These are phyloP conservation scores for Pseudogymnoascus pannorum DNA, from an alignment of 2,329 filamentous ascomycete genomes.

Conservation along the genomic window DNA sequence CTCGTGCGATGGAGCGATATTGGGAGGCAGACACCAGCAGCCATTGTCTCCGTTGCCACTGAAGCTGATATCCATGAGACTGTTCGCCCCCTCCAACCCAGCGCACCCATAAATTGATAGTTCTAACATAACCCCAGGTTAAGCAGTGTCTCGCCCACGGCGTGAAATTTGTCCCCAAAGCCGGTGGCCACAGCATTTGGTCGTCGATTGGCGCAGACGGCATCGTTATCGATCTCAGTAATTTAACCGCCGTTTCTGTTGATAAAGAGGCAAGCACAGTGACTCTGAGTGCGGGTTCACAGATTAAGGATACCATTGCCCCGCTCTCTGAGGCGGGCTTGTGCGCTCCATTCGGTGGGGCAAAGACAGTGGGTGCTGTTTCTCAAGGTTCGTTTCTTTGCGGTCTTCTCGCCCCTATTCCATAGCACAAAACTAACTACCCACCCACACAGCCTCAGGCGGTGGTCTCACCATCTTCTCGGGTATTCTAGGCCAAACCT, in stretches of 20 bases:
- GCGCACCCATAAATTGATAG: too few species aligned
- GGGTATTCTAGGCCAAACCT: conserved; percentile 64
- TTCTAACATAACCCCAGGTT: not conserved
- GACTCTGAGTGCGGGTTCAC: conserved; percentile 16
- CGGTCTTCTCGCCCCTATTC: conserved; percentile 24
- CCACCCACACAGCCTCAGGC: conserved; percentile 68
- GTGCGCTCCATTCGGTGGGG: conserved; percentile 24
- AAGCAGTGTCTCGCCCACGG: not conserved
- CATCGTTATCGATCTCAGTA: conserved; percentile 23
- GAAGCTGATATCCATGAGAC: conserved; percentile 16
- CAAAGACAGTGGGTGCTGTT: conserved; percentile 27
- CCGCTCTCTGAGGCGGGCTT: conserved; percentile 14
- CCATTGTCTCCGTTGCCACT: conserved; percentile 15
- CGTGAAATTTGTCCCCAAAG: conserved; percentile 21
- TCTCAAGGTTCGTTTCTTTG: conserved; percentile 25
- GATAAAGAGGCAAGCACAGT: conserved; percentile 15
- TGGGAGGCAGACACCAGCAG: conserved; percentile 12
- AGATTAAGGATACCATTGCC: conserved; percentile 16
- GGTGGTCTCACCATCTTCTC: conserved; percentile 70
- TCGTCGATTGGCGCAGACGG: conserved; percentile 23
- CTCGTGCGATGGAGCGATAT: conserved; percentile 16
- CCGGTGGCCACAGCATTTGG: conserved; percentile 24
- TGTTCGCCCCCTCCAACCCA: conserved; percentile 11
- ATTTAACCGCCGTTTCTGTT: conserved; percentile 17
- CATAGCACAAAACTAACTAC: conserved; percentile 31